A percentile compares a stretch with the other conserved stretches of the same genome.
These are phyloP conservation scores for Globisporangium paddicum DNA, from an alignment of 352 stramenopile genomes.

Conservation along the genomic window DNA sequence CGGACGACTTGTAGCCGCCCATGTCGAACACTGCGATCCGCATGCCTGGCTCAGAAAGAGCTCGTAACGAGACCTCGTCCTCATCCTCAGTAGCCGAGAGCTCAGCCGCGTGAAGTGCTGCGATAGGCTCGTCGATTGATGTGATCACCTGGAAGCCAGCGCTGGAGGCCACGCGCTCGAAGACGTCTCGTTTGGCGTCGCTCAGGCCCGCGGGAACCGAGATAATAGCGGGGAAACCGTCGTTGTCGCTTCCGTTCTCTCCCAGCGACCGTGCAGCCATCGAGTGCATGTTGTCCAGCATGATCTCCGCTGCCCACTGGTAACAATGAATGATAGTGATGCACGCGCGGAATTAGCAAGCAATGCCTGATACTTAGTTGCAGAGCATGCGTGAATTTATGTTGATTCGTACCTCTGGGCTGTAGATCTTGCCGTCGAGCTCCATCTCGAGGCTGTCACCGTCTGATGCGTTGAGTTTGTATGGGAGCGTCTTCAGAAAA, in stretches of 20 bases:
- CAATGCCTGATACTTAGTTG: background rate
- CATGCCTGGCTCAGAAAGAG: slow-evolving; percentile 5
- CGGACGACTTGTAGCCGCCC: slow-evolving; percentile 48
- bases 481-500: slow-evolving; percentile 40
- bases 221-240: slow-evolving; percentile 47
- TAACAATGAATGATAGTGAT: background rate
- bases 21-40: slow-evolving; percentile 69
- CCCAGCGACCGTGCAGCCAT: slow-evolving; percentile 40
- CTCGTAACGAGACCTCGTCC: background rate
- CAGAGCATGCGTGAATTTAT: too few species aligned
- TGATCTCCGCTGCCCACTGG: slow-evolving; percentile 56
- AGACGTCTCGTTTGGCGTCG: slow-evolving; percentile 25
- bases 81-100: slow-evolving; percentile 27
- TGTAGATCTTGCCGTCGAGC: slow-evolving; percentile 54
- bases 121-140: slow-evolving; percentile 57
- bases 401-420: slow-evolving; percentile 33
- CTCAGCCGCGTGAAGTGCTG: slow-evolving; percentile 51
- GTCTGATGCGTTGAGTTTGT: slow-evolving; percentile 21
- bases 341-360: background rate
- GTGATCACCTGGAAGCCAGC: slow-evolving; percentile 57
- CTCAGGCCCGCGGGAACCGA: slow-evolving; percentile 33
- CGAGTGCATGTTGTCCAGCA: slow-evolving; percentile 49
- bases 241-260: slow-evolving; percentile 21
- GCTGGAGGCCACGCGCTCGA: slow-evolving; percentile 45
- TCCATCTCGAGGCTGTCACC: slow-evolving; percentile 24